phyloP scores from a whole-genome alignment of 768 basidiomycete species.

The Rhizopogon vinicolor region DNA sequence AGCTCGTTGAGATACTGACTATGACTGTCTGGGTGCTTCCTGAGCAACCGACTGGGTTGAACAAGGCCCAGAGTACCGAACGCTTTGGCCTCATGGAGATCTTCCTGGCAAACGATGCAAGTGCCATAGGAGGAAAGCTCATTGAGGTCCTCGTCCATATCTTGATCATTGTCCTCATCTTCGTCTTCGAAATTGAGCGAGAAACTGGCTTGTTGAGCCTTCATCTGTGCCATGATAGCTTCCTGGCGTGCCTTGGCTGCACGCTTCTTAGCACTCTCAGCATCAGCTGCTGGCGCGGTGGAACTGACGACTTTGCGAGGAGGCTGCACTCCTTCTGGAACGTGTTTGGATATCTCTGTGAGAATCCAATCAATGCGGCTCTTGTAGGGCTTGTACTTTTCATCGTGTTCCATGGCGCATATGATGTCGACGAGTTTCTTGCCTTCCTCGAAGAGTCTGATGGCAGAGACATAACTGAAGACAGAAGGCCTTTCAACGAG shows the following conservation, averaged over 20 bases:
- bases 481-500: conserved; percentile 61
- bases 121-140: conserved; percentile 67
- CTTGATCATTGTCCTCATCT: conserved; percentile 60
- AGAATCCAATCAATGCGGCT: conserved; percentile 77
- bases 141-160: conserved; percentile 39
- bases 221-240: conserved; percentile 94
- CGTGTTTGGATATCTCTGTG: conserved; percentile 47
- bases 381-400: conserved; percentile 68
- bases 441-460: conserved; percentile 51
- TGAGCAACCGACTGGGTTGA: conserved; percentile 82
- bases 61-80: conserved; percentile 87
- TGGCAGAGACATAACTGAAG: conserved; percentile 57
- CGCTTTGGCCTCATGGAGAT: conserved; percentile 62
- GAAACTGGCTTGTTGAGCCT: conserved; percentile 85
- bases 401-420: conserved; percentile 73
- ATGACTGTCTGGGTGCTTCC: conserved; percentile 69
- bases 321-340: conserved; percentile 51
- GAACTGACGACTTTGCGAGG: conserved; percentile 42
- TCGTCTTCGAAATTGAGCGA: conserved; percentile 75
- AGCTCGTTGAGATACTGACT: conserved; percentile 65
- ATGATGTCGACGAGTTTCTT: conserved; percentile 68
- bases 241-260: conserved; percentile 91
- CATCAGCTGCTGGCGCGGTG: conserved; percentile 34
- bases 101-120: conserved; percentile 99
- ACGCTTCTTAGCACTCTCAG: conserved; percentile 70